Base-by-base conservation (phyloP, 495 filamentous ascomycete species). In the Stereocaulon alpinum region DNA sequence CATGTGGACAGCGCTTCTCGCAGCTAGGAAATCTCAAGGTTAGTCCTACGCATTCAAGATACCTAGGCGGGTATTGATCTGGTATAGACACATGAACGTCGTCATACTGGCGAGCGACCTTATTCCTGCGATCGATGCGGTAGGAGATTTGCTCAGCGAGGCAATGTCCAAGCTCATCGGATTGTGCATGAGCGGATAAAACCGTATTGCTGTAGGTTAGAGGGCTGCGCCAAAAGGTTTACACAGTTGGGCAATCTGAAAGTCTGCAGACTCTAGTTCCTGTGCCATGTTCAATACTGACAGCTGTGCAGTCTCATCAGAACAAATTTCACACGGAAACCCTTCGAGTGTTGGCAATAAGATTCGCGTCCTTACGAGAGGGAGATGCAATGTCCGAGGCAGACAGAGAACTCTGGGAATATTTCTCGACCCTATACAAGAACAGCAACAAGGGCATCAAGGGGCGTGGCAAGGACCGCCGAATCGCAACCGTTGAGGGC, bases 401-500 rank as follows among this genome's bases (percentile, higher is more conserved):
- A 41, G 92, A 97, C 63, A 84, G 81, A 61, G 87, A 89, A 59
- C 72, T 96, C 37, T 91, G 87, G 79, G 81, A 88, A 66, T 95
- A 96, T 69, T 94, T 97, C 62, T 81, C 85, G 4, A 78, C 83
- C 2, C 75, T 93, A 40, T 96, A 96, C 79, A 95, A 94, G 74
- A 94, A 96, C 69, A 86, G 87, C 65, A 91, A 91, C 70, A 95
- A 94, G 66, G 92, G 90, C 3, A 95, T 92, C 72, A 95, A 91
- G 71, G 92, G 92, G 7, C 85, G 92, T 14, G 92, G 92, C 20
- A 91, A 91, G 70, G 85, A 93, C 69, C 80, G 89, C 10, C 61
- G 61, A 11, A 59, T 63, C 10, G 40, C 27, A 22, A 22, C 45
- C 22, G 22, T 51, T 32, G 40, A 48, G 27, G 17, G 45, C n/a